Percentiles rank a stretch among this genome's conserved stretches.
Conservation (phyloP, 495 filamentous ascomycete genomes). For the Podospora bellae-mahoneyi region DNA sequence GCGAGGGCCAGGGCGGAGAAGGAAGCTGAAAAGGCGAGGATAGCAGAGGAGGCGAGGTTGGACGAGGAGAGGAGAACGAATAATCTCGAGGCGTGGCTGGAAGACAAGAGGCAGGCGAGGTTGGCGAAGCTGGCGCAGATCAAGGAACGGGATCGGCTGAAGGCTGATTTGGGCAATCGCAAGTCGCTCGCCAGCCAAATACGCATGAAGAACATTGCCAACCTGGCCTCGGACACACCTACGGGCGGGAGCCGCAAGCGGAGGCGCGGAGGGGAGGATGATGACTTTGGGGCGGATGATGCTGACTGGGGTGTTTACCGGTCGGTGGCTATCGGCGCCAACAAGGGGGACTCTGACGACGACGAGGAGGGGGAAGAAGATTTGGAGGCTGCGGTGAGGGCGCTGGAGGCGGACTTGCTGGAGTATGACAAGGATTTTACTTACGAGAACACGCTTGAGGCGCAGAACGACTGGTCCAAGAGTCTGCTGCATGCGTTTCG, state of each 20-base stretch:
- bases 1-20: constrained; percentile 93
- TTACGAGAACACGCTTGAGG: constrained; percentile 84
- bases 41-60: constrained; percentile 74
- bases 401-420: constrained; percentile 78
- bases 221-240: constrained; percentile 87
- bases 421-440: constrained; percentile 83
- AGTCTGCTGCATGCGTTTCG: constrained; percentile 83
- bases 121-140: constrained; percentile 73
- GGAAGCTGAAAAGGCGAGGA: constrained; percentile 77
- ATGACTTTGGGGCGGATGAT: constrained; percentile 95
- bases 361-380: constrained; percentile 89
- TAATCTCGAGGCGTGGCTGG: constrained; percentile 82
- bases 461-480: constrained; percentile 92
- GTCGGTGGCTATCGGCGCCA: constrained; percentile 72
- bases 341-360: constrained; percentile 61
- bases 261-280: constrained; percentile 71
- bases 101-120: constrained; percentile 70
- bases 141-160: constrained; percentile 88
- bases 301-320: constrained; percentile 97
- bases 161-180: constrained; percentile 88
- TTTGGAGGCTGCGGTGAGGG: constrained; percentile 63
- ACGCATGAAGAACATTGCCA: constrained; percentile 97
- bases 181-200: constrained; percentile 94
- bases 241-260: constrained; percentile 55
- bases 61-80: constrained; percentile 81